These are phyloP conservation scores for Cladophialophora carrionii DNA, from an alignment of 2,329 filamentous ascomycete genomes.

Conservation along the genomic window DNA sequence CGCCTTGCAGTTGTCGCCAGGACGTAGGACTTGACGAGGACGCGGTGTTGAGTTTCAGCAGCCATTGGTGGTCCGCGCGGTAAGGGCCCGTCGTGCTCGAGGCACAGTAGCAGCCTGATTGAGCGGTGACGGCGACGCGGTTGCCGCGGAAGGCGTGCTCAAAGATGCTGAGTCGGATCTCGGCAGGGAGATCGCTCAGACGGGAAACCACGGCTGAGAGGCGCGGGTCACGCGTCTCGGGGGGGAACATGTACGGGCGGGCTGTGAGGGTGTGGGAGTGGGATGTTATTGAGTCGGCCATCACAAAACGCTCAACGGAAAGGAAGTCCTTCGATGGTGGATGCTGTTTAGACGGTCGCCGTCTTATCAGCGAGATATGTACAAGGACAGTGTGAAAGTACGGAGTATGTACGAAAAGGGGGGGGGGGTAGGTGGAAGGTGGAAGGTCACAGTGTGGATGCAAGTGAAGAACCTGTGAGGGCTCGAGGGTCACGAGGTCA, in stretches of 20 bases:
- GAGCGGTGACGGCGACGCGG: conserved; percentile 24
- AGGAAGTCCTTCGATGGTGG: no score
- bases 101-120: conserved; percentile 25
- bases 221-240: conserved; percentile 14
- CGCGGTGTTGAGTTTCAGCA: conserved; percentile 7
- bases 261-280: conserved; percentile 27
- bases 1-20: conserved; percentile 6
- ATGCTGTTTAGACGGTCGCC: no score
- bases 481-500: no score
- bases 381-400: no score
- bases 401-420: no score
- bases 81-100: conserved; percentile 25
- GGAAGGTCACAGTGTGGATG: no score
- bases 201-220: conserved; percentile 6
- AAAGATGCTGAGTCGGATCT: conserved; percentile 27
- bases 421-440: no score
- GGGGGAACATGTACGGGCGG: conserved; percentile 20
- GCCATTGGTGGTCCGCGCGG: conserved; percentile 25
- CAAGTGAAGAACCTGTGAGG: no score
- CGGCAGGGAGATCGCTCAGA: conserved; percentile 20
- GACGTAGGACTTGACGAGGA: neutral
- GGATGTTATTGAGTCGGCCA: conserved; percentile 17
- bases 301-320: no score
- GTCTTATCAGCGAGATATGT: no score
- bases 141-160: conserved; percentile 22